Base-by-base conservation (phyloP, 208 protist genomes). In the Porcisia hertigi region DNA sequence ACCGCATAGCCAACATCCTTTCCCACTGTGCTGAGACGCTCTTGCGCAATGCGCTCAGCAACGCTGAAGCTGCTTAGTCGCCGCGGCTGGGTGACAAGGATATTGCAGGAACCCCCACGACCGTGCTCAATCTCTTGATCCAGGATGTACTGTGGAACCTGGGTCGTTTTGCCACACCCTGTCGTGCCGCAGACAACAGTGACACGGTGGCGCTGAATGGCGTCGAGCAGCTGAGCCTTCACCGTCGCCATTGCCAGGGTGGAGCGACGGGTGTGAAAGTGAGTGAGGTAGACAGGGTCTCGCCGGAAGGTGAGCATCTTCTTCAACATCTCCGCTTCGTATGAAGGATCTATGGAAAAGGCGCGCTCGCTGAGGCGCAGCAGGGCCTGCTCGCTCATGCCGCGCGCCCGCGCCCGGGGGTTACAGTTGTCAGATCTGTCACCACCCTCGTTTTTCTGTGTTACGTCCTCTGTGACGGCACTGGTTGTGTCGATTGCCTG, bases 1-100 rank as follows among this genome's bases (percentile, higher is more conserved):
- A 98, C 90, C 9, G 84, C 89, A 85, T 99, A 99, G 9, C 99
- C 99, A 1, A 99, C 98, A 72, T 99, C 94, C 25, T 92, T 76
- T 43, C 98, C 99, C 0, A 79, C 86, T 65, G 75, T 84, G 84
- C 62, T 91, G 83, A 92, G 80, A 39, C 97, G 93, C 89, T 99
- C 99, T 71, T 98, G 89, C 0, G 98, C 96, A 52, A 99, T 99
- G 74, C 99, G 93, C 73, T 98, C 97, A 12, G 99, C 97, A 0
- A 99, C 97, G 34, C 91, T 96, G 76, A 99, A 99, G 14, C 99
- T 98, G 41, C 98, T 99, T 25, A 99, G 89, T 57, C 99, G 92
- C 9, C 99, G 87, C 30, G 99, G 99, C 88, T 99, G 99, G 36
- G 98, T 99, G 78, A 98, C 98, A 52, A 98, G 62, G 65, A 98